A percentile compares a stretch with the other conserved stretches of the same genome.
Conservation (phyloP, 2,329 filamentous ascomycete genomes). For the Chrysoporthe austroafricana region DNA sequence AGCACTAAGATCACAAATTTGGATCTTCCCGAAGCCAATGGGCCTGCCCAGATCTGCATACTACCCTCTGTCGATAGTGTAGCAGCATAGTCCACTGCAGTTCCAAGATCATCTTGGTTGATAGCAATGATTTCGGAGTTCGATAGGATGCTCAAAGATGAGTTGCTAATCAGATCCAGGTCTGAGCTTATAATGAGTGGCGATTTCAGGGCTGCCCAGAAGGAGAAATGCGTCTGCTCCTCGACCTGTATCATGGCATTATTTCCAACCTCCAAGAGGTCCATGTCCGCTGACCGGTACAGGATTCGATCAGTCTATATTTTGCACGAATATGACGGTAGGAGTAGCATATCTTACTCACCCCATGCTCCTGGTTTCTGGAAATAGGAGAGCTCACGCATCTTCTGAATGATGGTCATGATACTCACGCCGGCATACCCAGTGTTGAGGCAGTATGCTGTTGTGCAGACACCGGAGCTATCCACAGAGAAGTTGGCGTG, state of each 20-base stretch:
- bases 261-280: conserved; percentile 19
- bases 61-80: not conserved
- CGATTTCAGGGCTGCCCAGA: conserved; percentile 17
- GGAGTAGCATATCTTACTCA: not conserved
- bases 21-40: not conserved
- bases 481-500: conserved; percentile 28
- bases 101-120: conserved; percentile 17
- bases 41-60: not conserved
- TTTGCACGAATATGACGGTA: too few species aligned
- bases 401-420: not conserved
- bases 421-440: not conserved
- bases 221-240: conserved; percentile 15
- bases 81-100: not conserved
- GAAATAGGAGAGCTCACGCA: conserved; percentile 1
- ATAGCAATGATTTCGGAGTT: conserved; percentile 21
- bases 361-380: conserved; percentile 3
- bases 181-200: conserved; percentile 22
- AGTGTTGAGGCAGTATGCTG: conserved; percentile 42
- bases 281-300: conserved; percentile 39
- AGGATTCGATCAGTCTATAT: too few species aligned
- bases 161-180: conserved; percentile 4
- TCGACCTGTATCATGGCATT: conserved; percentile 16
- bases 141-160: conserved; percentile 12
- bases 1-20: not conserved
- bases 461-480: conserved; percentile 10